Conservation (phyloP, 2,329 filamentous ascomycete genomes). For the Penicillium sp. region DNA sequence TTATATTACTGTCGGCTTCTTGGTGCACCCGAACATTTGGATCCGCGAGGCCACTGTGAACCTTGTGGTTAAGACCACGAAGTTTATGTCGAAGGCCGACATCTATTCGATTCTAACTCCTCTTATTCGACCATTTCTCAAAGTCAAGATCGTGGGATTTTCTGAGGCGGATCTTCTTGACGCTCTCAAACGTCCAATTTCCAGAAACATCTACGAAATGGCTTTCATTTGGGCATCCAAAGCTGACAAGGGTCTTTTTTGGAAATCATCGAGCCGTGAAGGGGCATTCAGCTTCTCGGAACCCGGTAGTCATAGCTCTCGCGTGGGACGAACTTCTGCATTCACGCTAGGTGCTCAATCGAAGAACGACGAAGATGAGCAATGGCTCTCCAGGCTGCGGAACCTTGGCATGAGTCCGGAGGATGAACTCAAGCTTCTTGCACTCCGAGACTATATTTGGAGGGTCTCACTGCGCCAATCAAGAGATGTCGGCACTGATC, state of each 20-base stretch:
- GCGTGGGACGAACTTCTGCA: conserved; percentile 48
- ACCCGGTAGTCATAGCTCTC: conserved; percentile 53
- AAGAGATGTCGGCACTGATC: conserved; percentile 45
- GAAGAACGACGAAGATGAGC: conserved; percentile 89
- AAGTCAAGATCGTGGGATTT: conserved; percentile 66
- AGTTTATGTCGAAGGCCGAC: conserved; percentile 75
- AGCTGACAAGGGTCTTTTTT: conserved; percentile 78
- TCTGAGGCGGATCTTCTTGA: conserved; percentile 75
- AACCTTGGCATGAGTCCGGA: conserved; percentile 79
- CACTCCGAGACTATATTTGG: conserved; percentile 88
- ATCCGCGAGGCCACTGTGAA: conserved; percentile 85
- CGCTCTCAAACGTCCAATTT: conserved; percentile 75
- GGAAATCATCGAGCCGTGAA: conserved; percentile 72
- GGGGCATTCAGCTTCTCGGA: conserved; percentile 64
- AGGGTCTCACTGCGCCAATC: conserved; percentile 71
- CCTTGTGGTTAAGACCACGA: conserved; percentile 75
- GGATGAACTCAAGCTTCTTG: conserved; percentile 86
- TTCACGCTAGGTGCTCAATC: conserved; percentile 59
- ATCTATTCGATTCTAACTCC: conserved; percentile 79
- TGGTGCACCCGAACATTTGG: conserved; percentile 93
- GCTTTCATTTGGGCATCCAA: conserved; percentile 82
- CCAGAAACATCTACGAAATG: conserved; percentile 78
- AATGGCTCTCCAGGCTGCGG: conserved; percentile 81
- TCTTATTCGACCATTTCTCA: conserved; percentile 77
- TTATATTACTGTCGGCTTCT: conserved; percentile 77